Evolutionary conservation across 2,329 filamentous ascomycete species (phyloP), one percentile per base, ranked within the genome.

Genomic region (Pseudogymnoascus pannorum): DNA sequence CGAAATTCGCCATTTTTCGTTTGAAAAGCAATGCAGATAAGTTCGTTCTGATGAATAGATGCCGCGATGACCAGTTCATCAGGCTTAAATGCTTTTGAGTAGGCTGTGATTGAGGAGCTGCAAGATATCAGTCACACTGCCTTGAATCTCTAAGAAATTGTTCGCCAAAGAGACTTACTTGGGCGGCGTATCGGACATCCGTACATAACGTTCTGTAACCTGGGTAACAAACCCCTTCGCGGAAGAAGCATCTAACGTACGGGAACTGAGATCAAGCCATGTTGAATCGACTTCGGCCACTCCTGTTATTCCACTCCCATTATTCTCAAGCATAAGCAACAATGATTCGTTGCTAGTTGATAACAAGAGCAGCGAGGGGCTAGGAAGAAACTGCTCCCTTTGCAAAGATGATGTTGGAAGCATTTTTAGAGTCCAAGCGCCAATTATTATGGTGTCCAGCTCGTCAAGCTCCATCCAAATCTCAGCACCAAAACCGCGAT

Each of bases 401-500:
- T 18, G 26, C 16, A 16, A 18, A 20, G 26, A 14, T 16, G 26
- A 6, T 8, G 11, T n/a, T 38, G 48, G 2, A 64, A 64, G 6
- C 65, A 35, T 58, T n/a, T 62, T 63, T 12, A 87, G 76, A 11
- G 79, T 74, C 83, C 84, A 87, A 14, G 77, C 79, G 57, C 79
- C 75, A 58, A 77, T 79, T 31, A 84, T 77, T 1, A 77, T 75
- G 5, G 75, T 74, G 6, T 74, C 75, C 44, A 78, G 80, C 20
- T 82, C 79, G 9, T 22, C 36, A 35, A 85, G 75, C 20, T 85
- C 81, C 4, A 84, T 68, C 1, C 82, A 84, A 65, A 90, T 83
- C 61, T 81, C 84, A 16, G 87, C 89, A 68, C 88, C 84, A 26
- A 90, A 75, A 3, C 90, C 89, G 71, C 85, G 79, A 64, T 88